Conservation (phyloP, 2,329 filamentous ascomycete genomes). For the Neocucurbitaria cava region DNA sequence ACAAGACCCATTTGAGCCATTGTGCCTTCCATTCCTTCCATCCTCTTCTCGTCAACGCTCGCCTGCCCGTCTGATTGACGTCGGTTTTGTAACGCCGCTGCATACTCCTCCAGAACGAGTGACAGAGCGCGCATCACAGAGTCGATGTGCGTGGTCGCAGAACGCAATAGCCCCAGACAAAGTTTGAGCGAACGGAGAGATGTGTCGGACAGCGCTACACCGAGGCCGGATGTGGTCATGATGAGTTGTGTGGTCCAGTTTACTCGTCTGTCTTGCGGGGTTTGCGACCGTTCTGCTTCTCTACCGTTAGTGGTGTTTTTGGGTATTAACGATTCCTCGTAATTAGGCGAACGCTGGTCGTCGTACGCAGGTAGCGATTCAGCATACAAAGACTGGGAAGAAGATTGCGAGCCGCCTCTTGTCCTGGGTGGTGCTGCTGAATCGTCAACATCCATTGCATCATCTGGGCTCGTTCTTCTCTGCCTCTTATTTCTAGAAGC, state of each 20-base stretch:
- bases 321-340: conserved; percentile 64
- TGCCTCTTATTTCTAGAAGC: conserved; percentile 50
- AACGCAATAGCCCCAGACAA: conserved; percentile 79
- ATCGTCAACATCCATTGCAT: conserved; percentile 59
- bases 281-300: conserved; percentile 25
- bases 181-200: conserved; percentile 84
- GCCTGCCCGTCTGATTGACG: conserved; percentile 28
- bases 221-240: conserved; percentile 88
- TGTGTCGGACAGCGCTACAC: conserved; percentile 89
- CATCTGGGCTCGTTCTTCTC: conserved; percentile 50
- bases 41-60: conserved; percentile 19
- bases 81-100: conserved; percentile 56
- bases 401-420: conserved; percentile 67
- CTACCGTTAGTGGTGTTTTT: conserved; percentile 27
- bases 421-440: conserved; percentile 38
- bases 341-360: conserved; percentile 75
- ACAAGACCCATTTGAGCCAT: conserved; percentile 24
- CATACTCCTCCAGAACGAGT: conserved; percentile 80
- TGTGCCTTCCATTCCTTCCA: conserved; percentile 15
- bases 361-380: conserved; percentile 87
- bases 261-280: conserved; percentile 47
- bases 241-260: conserved; percentile 84
- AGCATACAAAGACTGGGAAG: conserved; percentile 71
- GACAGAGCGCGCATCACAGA: conserved; percentile 77
- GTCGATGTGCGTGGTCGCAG: conserved; percentile 82